Conservation (phyloP, 129 eudicot species). For the Solidago caesia region DNA sequence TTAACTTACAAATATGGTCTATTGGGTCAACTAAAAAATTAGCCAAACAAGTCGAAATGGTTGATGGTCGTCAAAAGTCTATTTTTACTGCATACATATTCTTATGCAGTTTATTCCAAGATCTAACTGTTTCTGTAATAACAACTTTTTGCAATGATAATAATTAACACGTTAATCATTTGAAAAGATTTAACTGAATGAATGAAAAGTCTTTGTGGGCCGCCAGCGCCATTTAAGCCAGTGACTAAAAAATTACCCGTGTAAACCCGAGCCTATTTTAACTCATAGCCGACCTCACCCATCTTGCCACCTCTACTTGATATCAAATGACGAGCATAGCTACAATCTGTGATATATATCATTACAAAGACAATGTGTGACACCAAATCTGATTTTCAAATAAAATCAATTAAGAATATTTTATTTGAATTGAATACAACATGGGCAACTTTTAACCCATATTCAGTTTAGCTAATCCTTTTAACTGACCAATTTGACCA, state of each 20-base stretch:
- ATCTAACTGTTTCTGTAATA: neutral
- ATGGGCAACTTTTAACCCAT: neutral
- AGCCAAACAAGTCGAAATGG: too few relatives aligned
- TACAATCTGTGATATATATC: neutral
- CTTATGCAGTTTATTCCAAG: neutral
- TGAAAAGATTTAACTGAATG: too few relatives aligned
- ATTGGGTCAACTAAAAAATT: neutral
- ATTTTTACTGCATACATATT: neutral
- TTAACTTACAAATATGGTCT: neutral
- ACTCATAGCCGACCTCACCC: neutral
- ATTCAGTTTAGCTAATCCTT: too few relatives aligned
- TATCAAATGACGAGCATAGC: neutral
- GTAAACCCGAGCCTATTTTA: neutral
- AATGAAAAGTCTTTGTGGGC: too few relatives aligned
- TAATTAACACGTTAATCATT: neutral
- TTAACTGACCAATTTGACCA: too few relatives aligned
- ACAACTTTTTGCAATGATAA: neutral
- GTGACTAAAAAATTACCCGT: neutral
- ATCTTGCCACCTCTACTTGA: neutral
- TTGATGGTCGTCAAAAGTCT: neutral
- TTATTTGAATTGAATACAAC: neutral
- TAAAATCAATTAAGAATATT: neutral
- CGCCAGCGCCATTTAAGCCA: too few relatives aligned
- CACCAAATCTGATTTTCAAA: neutral
- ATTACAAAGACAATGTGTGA: neutral